Conservation (phyloP, 129 eudicot genomes). For the Escallonia rubra region DNA sequence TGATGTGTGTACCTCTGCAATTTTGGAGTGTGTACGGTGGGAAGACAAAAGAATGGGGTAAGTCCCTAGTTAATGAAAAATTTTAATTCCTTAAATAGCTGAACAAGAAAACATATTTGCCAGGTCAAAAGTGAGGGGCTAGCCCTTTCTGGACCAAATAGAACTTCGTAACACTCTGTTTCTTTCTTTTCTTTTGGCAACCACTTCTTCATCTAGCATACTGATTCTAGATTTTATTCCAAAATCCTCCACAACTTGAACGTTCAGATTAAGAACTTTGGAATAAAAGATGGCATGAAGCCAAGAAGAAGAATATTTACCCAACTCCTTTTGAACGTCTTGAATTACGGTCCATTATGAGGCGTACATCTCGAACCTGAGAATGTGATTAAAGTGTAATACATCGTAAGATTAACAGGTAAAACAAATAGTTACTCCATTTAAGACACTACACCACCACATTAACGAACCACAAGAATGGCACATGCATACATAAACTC, state of each 20-base stretch:
- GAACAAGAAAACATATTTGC: too few species aligned
- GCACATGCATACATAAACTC: neutral
- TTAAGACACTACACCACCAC: too few species aligned
- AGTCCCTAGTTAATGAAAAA: too few species aligned
- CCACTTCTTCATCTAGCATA: neutral
- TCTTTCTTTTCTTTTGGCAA: too few species aligned
- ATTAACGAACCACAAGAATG: too few species aligned
- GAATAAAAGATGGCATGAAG: slow-evolving; percentile 1
- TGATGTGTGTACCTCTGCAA: too few species aligned
- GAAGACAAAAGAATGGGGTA: too few species aligned
- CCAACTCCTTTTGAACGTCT: slow-evolving; percentile 95
- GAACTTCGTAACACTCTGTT: too few species aligned
- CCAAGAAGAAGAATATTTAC: slow-evolving; percentile 32
- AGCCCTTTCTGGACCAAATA: too few species aligned
- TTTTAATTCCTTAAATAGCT: too few species aligned
- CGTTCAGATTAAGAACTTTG: neutral
- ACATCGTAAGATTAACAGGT: neutral
- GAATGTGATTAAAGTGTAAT: slow-evolving; percentile 5
- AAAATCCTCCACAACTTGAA: slow-evolving; percentile 4
- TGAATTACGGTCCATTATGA: slow-evolving; percentile 85
- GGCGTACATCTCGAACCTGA: slow-evolving; percentile 84
- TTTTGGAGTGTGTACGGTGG: too few species aligned
- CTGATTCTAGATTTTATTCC: neutral
- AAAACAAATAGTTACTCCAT: neutral
- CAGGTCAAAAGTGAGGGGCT: too few species aligned